These are phyloP conservation scores for Trypanosoma congolense DNA, from an alignment of 208 protist genomes.

Conservation along the genomic window DNA sequence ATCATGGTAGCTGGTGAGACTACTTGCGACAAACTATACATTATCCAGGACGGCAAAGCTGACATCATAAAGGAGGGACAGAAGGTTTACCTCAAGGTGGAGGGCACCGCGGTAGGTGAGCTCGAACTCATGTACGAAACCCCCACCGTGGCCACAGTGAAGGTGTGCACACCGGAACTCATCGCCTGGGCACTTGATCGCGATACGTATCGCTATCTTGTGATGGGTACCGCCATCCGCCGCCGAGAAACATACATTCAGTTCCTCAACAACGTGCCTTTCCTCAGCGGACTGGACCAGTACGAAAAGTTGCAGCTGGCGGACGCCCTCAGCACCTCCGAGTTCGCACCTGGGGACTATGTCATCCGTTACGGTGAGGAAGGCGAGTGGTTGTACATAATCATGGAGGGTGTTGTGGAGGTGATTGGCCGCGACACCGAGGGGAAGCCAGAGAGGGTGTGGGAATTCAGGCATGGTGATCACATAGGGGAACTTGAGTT, in stretches of 20 bases:
- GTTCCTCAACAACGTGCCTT: constrained; percentile 73
- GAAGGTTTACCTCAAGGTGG: constrained; percentile 85
- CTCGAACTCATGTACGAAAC: constrained; percentile 90
- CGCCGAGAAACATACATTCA: constrained; percentile 73
- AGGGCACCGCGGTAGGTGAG: constrained; percentile 83
- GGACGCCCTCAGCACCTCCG: constrained; percentile 80
- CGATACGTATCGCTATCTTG: constrained; percentile 87
- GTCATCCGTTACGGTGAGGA: constrained; percentile 85
- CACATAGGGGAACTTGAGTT: constrained; percentile 90
- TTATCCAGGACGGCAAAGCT: constrained; percentile 74
- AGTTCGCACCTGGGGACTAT: constrained; percentile 73
- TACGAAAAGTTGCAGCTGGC: constrained; percentile 87
- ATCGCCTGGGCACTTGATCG: constrained; percentile 88
- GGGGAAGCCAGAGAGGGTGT: constrained; percentile 68
- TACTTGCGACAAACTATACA: constrained; percentile 81
- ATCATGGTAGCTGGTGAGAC: constrained; percentile 70
- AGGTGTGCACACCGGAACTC: constrained; percentile 64
- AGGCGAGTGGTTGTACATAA: constrained; percentile 90
- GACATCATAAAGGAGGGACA: constrained; percentile 88
- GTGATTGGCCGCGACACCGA: constrained; percentile 76
- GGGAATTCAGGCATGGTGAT: constrained; percentile 78
- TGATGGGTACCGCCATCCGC: constrained; percentile 85
- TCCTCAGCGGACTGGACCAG: constrained; percentile 69
- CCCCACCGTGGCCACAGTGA: constrained; percentile 76
- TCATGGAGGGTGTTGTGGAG: constrained; percentile 81